Evolutionary conservation across 179 eudicot genomes (phyloP).

Genomic region (Dionaea muscipula): DNA sequence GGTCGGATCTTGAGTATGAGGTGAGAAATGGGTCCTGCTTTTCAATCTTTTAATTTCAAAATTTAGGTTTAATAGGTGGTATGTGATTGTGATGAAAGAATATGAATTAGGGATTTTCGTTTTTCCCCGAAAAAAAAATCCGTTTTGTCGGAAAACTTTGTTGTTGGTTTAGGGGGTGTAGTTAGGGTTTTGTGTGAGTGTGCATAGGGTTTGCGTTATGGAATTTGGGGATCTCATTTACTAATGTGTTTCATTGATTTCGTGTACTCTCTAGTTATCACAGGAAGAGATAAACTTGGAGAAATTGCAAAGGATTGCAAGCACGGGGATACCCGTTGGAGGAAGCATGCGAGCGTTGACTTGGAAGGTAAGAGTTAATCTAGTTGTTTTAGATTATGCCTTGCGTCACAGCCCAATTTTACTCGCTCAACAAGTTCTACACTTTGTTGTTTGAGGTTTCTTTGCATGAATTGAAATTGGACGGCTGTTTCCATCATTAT

Average conservation of each 20-base stretch:
- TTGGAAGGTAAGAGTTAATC: constrained; percentile 61
- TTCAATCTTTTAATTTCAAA: too few relatives aligned
- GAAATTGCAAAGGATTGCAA: constrained; percentile 46
- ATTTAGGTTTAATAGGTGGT: too few relatives aligned
- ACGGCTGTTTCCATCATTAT: too few relatives aligned
- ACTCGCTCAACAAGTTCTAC: too few relatives aligned
- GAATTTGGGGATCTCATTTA: neutral
- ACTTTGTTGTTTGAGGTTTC: too few relatives aligned
- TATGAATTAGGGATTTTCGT: neutral
- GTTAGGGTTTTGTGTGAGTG: neutral
- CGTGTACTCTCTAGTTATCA: constrained; percentile 21
- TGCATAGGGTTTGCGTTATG: too few relatives aligned
- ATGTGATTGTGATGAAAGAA: too few relatives aligned
- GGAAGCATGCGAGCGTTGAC: constrained; percentile 44
- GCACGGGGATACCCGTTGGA: constrained; percentile 44
- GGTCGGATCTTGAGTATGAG: constrained; percentile 57
- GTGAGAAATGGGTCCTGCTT: constrained; percentile 16
- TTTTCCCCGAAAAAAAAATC: neutral
- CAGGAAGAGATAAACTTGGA: constrained; percentile 51
- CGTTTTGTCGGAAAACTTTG: neutral
- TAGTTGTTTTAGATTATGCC: too few relatives aligned
- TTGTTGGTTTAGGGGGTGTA: neutral
- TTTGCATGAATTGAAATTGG: too few relatives aligned
- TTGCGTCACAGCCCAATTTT: too few relatives aligned
- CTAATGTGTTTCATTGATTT: neutral